These are phyloP conservation scores for Micractinium conductrix DNA, from an alignment of 139 green algal genomes.

Conservation along the genomic window DNA sequence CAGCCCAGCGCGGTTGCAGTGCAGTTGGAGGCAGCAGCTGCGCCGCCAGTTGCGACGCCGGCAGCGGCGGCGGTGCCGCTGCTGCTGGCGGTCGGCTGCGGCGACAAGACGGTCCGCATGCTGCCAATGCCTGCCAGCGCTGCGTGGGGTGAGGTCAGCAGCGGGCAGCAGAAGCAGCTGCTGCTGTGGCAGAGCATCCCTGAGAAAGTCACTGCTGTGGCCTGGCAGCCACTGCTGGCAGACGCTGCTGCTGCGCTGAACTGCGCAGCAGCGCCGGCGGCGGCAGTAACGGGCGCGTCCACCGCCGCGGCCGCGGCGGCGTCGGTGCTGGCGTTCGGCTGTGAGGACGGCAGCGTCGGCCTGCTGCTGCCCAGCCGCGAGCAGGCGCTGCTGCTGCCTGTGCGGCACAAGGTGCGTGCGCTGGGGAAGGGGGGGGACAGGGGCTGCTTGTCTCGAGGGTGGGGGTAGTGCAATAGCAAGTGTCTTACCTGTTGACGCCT, in stretches of 20 bases:
- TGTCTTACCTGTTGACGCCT: too few relatives aligned
- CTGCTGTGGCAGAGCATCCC: conserved; percentile 40
- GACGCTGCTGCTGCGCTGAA: neutral
- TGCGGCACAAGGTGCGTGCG: neutral
- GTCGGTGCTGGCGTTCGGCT: conserved; percentile 41
- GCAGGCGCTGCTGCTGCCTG: conserved; percentile 18
- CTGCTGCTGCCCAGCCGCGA: conserved; percentile 18
- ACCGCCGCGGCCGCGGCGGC: neutral
- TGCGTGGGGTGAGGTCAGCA: neutral
- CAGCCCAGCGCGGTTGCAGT: neutral
- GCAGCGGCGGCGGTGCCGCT: neutral
- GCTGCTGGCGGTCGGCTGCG: conserved; percentile 39
- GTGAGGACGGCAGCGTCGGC: conserved; percentile 40
- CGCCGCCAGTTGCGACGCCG: too few relatives aligned
- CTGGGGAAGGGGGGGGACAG: too few relatives aligned
- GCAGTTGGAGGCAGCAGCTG: neutral
- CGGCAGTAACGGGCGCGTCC: neutral
- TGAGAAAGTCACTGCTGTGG: conserved; percentile 31
- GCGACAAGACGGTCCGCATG: conserved; percentile 40
- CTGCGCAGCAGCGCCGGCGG: neutral
- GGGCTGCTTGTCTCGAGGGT: too few relatives aligned
- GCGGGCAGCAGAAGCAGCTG: conserved; percentile 26
- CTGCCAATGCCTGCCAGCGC: neutral
- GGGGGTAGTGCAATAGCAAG: too few relatives aligned
- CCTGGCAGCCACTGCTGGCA: conserved; percentile 36